Percentiles rank a stretch among this genome's conserved stretches.
phyloP scores from a whole-genome alignment of 495 filamentous ascomycete genomes.

The Tuber indicum region DNA sequence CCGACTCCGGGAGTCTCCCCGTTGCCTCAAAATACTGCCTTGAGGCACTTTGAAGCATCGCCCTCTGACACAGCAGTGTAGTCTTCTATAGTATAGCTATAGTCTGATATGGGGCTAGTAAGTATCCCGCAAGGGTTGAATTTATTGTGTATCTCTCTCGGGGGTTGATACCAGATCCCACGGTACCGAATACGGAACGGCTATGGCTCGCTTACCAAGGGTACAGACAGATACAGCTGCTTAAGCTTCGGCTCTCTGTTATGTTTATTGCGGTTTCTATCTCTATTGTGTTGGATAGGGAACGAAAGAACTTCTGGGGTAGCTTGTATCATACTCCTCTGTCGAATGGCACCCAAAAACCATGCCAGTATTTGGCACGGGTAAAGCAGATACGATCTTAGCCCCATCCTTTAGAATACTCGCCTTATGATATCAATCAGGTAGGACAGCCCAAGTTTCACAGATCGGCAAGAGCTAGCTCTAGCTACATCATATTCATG shows the following conservation, averaged over 20 bases:
- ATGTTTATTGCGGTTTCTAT: neutral
- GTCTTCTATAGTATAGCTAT: neutral
- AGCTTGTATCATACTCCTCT: neutral
- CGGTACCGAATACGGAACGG: neutral
- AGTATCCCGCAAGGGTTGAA: neutral
- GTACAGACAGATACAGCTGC: neutral
- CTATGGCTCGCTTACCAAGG: neutral
- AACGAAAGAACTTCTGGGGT: neutral
- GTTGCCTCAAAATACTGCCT: neutral
- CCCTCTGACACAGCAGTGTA: neutral
- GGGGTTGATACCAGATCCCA: neutral
- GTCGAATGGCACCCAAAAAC: neutral
- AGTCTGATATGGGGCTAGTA: neutral
- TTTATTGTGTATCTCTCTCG: neutral
- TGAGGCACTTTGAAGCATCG: neutral
- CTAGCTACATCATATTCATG: neutral
- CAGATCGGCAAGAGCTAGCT: neutral
- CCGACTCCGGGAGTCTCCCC: neutral
- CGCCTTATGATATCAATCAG: neutral
- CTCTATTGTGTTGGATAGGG: neutral
- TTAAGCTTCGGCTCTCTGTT: neutral
- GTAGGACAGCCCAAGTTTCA: neutral
- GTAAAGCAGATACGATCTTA: neutral
- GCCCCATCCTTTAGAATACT: neutral
- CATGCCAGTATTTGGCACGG: neutral